Evolutionary conservation across 352 stramenopile genomes (phyloP), one percentile per base, ranked within the genome.

Genomic region (Globisporangium spinosum): DNA sequence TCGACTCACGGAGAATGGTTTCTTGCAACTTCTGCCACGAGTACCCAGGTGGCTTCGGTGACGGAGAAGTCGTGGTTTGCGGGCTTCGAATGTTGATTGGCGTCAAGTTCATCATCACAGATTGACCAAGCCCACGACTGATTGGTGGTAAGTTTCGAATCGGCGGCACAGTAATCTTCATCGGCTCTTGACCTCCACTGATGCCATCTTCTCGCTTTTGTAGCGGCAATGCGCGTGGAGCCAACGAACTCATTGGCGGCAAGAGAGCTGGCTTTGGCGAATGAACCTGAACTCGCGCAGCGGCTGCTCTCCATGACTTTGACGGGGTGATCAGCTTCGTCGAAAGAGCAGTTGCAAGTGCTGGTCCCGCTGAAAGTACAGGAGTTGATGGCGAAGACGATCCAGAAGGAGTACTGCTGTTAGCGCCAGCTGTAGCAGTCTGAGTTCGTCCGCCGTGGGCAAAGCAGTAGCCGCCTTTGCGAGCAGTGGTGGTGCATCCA

Each of bases 401-500:
- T 12, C 47, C 29, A 15, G 43, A 8, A 25, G 38, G 54, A 38
- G 54, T 68, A 34, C 56, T 70, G 69, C 53, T 79, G 58, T 20
- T 53, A 15, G 25, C 51, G 0, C 47, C 25, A 6, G 3, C 15
- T 25, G 29, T 20, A 47, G 58, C 10, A 20, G 47, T 2, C 10
- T 63, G 60, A 8, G 67, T 60, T 10, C 79, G 74, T 0, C 86
- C 86, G 23, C 88, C 88, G 47, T 95, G 88, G 15, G 86, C 86
- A 74, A 95, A 94, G 75, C 88, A 95, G 63, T 76, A 91, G 3
- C 88, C 88, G 29, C 86, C 88, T 57, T 90, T 91, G 38, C 88
- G 82, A 17, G 88, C 88, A 12, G 86, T 94, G 1, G 86, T 95
- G 23, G 78, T 80, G 63, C 88, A 95, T 23, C 83, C 83, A 51